A percentile compares a stretch with the other conserved stretches of the same genome.
Evolutionary conservation across 306 rosid species (phyloP).

Genomic region (Canavalia ensiformis): DNA sequence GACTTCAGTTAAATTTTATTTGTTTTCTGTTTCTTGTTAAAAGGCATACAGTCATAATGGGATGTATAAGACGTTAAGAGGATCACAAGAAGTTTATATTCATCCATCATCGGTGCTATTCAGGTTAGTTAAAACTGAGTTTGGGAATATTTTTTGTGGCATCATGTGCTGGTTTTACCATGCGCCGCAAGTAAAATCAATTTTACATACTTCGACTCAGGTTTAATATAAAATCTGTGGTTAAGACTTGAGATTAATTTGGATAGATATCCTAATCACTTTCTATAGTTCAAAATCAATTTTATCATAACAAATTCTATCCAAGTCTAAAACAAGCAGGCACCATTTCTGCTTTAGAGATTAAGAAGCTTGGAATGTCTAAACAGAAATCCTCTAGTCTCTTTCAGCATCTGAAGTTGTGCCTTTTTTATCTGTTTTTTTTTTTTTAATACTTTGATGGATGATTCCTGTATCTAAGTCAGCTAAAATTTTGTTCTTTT

Average conservation of each 20-base stretch:
- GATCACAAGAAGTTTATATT: slow-evolving; percentile 87
- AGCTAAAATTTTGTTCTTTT: slow-evolving; percentile 34
- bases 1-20: background rate
- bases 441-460: background rate
- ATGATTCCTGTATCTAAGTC: background rate
- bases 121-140: slow-evolving; percentile 65
- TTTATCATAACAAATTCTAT: no score
- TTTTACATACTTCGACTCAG: no score
- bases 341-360: slow-evolving; percentile 5
- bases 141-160: slow-evolving; percentile 13
- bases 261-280: no score
- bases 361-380: slow-evolving; percentile 5
- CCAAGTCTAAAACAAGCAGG: no score
- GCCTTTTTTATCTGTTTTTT: background rate
- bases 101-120: slow-evolving; percentile 95
- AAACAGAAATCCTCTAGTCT: slow-evolving; percentile 21
- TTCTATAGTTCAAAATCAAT: no score
- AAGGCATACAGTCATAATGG: slow-evolving; percentile 88
- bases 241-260: no score
- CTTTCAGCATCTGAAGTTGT: slow-evolving; percentile 1
- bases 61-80: slow-evolving; percentile 84
- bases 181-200: no score
- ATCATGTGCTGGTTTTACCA: slow-evolving; percentile 19
- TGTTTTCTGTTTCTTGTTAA: slow-evolving; percentile 43
- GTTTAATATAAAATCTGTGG: no score